Percentiles rank a stretch among this genome's conserved stretches.
Conservation (phyloP, 2,329 filamentous ascomycete genomes). For the Exophiala sp. region DNA sequence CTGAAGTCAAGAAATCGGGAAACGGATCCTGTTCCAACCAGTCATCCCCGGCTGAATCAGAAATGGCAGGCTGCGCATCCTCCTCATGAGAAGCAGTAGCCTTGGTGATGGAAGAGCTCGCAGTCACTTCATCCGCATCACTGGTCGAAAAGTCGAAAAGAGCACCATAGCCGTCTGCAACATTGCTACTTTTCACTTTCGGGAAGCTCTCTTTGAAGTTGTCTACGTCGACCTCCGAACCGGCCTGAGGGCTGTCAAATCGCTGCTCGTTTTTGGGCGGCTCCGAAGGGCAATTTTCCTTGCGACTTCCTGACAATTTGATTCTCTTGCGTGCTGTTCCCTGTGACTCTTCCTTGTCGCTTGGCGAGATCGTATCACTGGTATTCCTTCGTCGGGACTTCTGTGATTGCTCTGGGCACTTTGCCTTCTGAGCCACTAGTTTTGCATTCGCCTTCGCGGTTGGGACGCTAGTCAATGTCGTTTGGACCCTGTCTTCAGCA, state of each 20-base stretch:
- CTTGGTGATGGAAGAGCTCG: not conserved
- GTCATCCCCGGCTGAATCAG: not conserved
- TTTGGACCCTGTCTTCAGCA: conserved; percentile 13
- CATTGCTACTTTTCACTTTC: not conserved
- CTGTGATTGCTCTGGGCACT: not conserved
- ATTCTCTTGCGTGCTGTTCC: conserved; percentile 8
- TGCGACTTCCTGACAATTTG: conserved; percentile 2
- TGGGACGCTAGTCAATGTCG: conserved; percentile 13
- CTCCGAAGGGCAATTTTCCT: not conserved
- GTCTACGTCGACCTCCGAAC: not conserved
- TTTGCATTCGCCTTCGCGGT: conserved; percentile 1
- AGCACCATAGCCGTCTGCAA: not conserved
- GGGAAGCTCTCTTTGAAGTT: not conserved
- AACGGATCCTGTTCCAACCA: not conserved
- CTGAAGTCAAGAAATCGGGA: conserved; percentile 5
- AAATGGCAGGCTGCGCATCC: not conserved
- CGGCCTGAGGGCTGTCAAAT: not conserved
- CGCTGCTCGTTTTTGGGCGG: not conserved
- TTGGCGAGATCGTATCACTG: not conserved
- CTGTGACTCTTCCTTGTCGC: not conserved
- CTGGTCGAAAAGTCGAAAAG: not conserved
- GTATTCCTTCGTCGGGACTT: not conserved
- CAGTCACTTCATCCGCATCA: not conserved
- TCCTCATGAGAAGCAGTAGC: not conserved
- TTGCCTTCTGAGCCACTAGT: not conserved